Evolutionary conservation across 352 stramenopile species (phyloP), one percentile per base, ranked within the genome.

Genomic region (Pilasporangium apinafurcum): DNA sequence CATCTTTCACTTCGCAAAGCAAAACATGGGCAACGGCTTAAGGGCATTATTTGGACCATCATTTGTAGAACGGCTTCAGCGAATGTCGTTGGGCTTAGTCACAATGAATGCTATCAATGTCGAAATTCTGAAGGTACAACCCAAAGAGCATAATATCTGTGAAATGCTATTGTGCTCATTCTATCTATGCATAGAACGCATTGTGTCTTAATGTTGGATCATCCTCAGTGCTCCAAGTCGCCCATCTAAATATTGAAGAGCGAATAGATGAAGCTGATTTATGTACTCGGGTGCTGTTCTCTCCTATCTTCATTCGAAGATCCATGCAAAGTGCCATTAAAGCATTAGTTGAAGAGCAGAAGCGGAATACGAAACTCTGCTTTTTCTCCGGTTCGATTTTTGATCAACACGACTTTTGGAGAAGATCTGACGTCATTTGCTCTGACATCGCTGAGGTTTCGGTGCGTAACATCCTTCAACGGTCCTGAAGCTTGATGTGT

Each of bases 61-160:
- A 5, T 22, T 59, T 20, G 14, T 51, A 2, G 35, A 44, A 12
- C 39, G 26, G 2, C n/a, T 61, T 14, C 22, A 42, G 18, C 31
- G 39, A 16, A 46, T 24, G 3, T 37, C 48, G 17, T 22, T 51
- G 32, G 18, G 16, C 10, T 44, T 64, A 7, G 41, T 64, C 18
- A 32, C 39, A 1, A 38, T 53, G 7, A 54, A 58, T 13, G 42
- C 53, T 1, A 34, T 58, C 10, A 59, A 56, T 12, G 41, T 22
- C 12, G 53, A 68, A 39, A 16, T 57, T 8, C 18, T 64, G 4
- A 59, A 68, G 52, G 57, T 66, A 20, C 18, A n/a, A 20, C 1
- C 5, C 4, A 9, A 16, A 4, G 2, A 10, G 20, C 2, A 21
- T 27, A 16, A 22, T 34, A 1, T 24, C 14, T 27, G 5, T 9